Conservation (phyloP, 257 asterid species). For the Oldenlandia corymbosa region DNA sequence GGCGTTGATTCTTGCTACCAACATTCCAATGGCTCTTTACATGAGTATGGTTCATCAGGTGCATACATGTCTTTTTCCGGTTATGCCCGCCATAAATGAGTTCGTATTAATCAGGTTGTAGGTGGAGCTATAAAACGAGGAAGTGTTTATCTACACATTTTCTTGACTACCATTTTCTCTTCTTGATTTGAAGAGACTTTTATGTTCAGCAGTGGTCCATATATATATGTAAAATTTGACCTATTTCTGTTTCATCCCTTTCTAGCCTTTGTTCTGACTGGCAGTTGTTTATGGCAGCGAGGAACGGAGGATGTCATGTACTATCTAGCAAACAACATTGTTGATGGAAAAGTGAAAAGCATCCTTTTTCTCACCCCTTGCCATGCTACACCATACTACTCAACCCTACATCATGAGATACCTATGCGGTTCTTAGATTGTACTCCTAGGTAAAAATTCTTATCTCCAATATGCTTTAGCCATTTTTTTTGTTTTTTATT, state of each 20-base stretch:
- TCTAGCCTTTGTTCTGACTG: slow-evolving; percentile 11
- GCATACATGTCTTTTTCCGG: not conserved
- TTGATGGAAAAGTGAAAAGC: slow-evolving; percentile 44
- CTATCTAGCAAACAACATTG: slow-evolving; percentile 65
- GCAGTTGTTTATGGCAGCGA: slow-evolving; percentile 46
- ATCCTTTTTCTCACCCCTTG: slow-evolving; percentile 82
- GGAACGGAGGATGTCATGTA: slow-evolving; percentile 93
- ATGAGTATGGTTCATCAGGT: slow-evolving; percentile 98
- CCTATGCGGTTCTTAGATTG: slow-evolving; percentile 97
- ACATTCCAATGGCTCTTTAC: slow-evolving; percentile 87
- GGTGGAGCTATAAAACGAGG: not conserved
- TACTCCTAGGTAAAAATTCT: slow-evolving; percentile 61
- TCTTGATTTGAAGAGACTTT: not conserved
- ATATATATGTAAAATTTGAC: too few species aligned
- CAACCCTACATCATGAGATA: slow-evolving; percentile 63
- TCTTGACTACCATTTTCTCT: not conserved
- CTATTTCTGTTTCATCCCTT: not conserved
- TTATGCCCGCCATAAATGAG: not conserved
- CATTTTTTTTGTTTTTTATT: not conserved
- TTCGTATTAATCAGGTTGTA: not conserved
- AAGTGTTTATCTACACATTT: not conserved
- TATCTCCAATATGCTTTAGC: slow-evolving; percentile 2
- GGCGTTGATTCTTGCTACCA: slow-evolving; percentile 58
- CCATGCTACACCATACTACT: slow-evolving; percentile 97
- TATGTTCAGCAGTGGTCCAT: not conserved